Evolutionary conservation across 2,329 filamentous ascomycete species (phyloP).

Genomic region (Claviceps arundinis): DNA sequence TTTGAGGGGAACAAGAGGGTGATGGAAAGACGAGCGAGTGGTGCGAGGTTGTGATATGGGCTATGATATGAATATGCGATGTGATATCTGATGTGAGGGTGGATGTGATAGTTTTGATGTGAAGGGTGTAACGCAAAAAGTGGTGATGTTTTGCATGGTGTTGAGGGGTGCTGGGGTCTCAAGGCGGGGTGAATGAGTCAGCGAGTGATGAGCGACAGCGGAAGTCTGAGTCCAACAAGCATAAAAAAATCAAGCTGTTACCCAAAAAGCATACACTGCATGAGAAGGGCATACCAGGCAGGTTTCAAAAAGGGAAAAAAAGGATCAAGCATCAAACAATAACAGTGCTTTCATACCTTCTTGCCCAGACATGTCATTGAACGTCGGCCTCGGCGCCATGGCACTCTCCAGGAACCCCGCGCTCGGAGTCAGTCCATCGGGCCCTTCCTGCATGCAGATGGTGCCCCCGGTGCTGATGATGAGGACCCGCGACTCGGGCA

Average conservation of each 20-base stretch:
- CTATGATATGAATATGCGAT: too few relatives aligned
- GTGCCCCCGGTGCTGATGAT: conserved; percentile 85
- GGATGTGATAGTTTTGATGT: too few relatives aligned
- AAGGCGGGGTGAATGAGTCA: neutral
- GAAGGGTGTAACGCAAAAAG: too few relatives aligned
- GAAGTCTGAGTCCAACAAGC: too few relatives aligned
- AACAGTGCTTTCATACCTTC: conserved; percentile 1
- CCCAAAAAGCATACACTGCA: too few relatives aligned
- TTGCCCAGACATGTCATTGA: conserved; percentile 51
- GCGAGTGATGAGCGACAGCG: neutral
- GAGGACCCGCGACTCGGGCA: conserved; percentile 67
- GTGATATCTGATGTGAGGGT: too few relatives aligned
- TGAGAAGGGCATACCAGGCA: neutral
- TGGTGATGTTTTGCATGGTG: neutral
- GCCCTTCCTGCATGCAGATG: conserved; percentile 81
- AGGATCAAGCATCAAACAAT: too few relatives aligned
- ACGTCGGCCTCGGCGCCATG: conserved; percentile 68
- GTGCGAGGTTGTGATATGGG: too few relatives aligned
- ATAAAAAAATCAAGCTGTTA: too few relatives aligned
- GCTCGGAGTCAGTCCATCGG: conserved; percentile 67
- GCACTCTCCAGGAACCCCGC: conserved; percentile 69
- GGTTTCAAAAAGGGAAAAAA: neutral
- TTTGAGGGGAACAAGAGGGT: neutral
- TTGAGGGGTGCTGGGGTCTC: neutral
- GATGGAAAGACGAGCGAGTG: neutral